Base-by-base conservation (phyloP, 2,329 filamentous ascomycete genomes). In the Penicillium janthinellum region DNA sequence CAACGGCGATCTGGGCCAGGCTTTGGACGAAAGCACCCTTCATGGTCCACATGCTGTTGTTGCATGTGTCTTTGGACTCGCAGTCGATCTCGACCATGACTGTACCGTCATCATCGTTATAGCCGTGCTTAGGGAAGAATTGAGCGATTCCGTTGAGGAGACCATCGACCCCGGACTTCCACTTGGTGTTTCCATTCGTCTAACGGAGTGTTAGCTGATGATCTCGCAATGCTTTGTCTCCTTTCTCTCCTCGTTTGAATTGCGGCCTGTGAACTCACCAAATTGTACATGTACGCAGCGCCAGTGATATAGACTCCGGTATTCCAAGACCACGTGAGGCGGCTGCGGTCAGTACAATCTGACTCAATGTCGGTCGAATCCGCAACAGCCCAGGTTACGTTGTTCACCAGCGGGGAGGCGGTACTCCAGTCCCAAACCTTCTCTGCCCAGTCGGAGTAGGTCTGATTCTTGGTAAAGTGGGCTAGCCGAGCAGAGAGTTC, bases 21-120 rank as follows among this genome's bases (percentile, higher is more conserved):
- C 86, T 89, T 38, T 87, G 83, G 65, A 86, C 82, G 15, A 90
- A 78, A 64, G 87, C 87, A 44, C 88, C 88, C 75, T 90, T 90
- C 82, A 88, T 91, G 1, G 84, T 84, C 56, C 84, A 73, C 80
- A 91, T 88, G 68, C 92, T 89, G 47, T 83, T 80, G 53, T 87
- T 86, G 78, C 90, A 93, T 31, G 77, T 82, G n/a, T 71, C 63
- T 1, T 68, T 75, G 2, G 79, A 72, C 66, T 91, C 89, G 75
- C 90, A 93, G 14, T 85, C 79, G 3, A 84, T 75, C 73, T 93
- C 90, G 60, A 78, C 84, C 64, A 89, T 85, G 65, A 88, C 80
- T 47, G 82, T 82, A n/a, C 84, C 73, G 49, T 72, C 71, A 41
- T 73, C 72, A 22, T 75, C 55, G 34, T 71, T 59, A 10, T 72